These are phyloP conservation scores for Coemansia furcata DNA, from an alignment of 192 early-diverging fungal genomes.

Conservation along the genomic window DNA sequence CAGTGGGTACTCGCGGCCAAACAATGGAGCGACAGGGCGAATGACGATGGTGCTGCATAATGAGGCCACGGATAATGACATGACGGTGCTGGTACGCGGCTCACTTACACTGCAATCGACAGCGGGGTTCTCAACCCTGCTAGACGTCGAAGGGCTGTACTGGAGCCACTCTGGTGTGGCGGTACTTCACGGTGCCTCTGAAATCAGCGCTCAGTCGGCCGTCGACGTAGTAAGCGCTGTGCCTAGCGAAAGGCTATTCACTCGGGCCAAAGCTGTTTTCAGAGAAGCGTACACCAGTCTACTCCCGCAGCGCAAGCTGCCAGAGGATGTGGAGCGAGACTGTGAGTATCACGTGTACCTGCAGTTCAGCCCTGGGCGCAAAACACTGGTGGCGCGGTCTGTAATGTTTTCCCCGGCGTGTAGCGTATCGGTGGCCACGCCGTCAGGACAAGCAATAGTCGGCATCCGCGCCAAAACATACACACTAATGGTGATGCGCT, in stretches of 20 bases:
- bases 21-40: constrained; percentile 4
- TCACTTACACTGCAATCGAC: constrained; percentile 2
- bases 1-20: constrained; percentile 14
- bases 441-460: background rate
- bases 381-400: constrained; percentile 9
- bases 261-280: constrained; percentile 15
- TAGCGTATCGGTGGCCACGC: constrained; percentile 10
- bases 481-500: constrained; percentile 14
- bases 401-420: constrained; percentile 27
- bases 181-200: constrained; percentile 18
- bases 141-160: constrained; percentile 29
- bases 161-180: constrained; percentile 23
- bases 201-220: constrained; percentile 19
- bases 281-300: constrained; percentile 8
- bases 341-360: constrained; percentile 42
- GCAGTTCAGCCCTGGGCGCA: constrained; percentile 1
- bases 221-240: constrained; percentile 22
- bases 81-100: constrained; percentile 21
- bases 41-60: constrained; percentile 21
- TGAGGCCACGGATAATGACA: background rate
- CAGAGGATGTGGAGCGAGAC: constrained; percentile 14
- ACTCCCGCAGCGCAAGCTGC: constrained; percentile 16
- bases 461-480: constrained; percentile 15
- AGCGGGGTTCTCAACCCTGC: background rate
- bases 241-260: constrained; percentile 21